Evolutionary conservation across 805 yeast species (phyloP), one percentile per base, ranked within the genome.

Genomic region (Allodekkera sacchari): DNA sequence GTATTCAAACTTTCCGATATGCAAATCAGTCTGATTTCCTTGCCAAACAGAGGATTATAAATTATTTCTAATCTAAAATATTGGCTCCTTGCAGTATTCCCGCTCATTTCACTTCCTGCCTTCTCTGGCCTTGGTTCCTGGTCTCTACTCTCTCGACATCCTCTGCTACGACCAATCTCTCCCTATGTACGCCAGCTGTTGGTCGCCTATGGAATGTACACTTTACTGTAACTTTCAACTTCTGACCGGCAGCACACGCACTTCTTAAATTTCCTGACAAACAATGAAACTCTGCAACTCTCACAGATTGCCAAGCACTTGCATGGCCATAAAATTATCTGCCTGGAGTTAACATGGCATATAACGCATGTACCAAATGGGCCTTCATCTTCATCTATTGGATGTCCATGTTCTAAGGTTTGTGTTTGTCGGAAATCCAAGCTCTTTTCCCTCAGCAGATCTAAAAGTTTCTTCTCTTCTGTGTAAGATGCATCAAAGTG

Each of bases 311-410:
- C 87, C 34, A 88, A 72, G 53, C 96, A 88, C 44, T 75, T 72
- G 51, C 96, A 88, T 0, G 96, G 96, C 96, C 96, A 88, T 3
- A 89, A 61, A 7, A 88, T 76, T 25, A 88, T 71, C 35, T 79
- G 82, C 42, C 96, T 65, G 5, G 75, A 70, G 36, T 79, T 74
- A 5, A 68, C 64, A 43, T 81, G 89, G 52, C 96, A 88, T 3
- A 88, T 78, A 6, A 83, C 94, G 56, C 96, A 87, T 5, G 63
- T 61, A 5, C 62, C 59, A 10, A 72, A 42, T 15, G 62, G 52
- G 3, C 57, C 44, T 13, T 52, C 52, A 18, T 53, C 52, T 5
- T 52, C 41, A 6, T 55, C 61, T 13, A 18, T 13, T 22, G 13
- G 4, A 28, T 27, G 29, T n/a, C 15, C 16, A 11, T 27, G 13